These are phyloP conservation scores for Aspergillus spinulosporus DNA, from an alignment of 2,329 filamentous ascomycete species.

Conservation along the genomic window DNA sequence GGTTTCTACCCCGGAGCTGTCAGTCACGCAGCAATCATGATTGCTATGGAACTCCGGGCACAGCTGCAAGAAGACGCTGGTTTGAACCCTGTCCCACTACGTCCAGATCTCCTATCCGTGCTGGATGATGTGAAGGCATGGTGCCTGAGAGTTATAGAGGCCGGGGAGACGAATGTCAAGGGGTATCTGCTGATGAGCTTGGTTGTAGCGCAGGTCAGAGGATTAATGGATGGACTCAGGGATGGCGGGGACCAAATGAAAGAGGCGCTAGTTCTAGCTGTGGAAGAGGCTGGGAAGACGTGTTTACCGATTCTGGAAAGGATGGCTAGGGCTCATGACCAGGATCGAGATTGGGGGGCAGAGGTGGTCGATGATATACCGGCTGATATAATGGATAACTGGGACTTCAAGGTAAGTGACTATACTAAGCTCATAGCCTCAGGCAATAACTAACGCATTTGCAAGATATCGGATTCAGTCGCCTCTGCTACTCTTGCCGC, in stretches of 20 bases:
- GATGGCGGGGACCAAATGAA: constrained; percentile 28
- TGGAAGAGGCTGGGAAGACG: constrained; percentile 33
- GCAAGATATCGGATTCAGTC: constrained; percentile 28
- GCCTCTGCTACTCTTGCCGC: constrained; percentile 27
- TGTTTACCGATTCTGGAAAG: constrained; percentile 30
- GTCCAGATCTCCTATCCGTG: constrained; percentile 29
- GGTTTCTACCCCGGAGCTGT: constrained; percentile 26
- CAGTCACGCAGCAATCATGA: constrained; percentile 24
- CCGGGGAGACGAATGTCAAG: constrained; percentile 59
- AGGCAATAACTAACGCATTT: too few relatives aligned
- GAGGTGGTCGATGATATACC: constrained; percentile 23
- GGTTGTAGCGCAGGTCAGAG: constrained; percentile 46
- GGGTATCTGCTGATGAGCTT: constrained; percentile 49
- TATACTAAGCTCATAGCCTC: too few relatives aligned
- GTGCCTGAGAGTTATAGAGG: constrained; percentile 43
- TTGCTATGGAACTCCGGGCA: constrained; percentile 27
- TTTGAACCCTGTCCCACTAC: constrained; percentile 26
- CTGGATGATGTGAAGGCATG: constrained; percentile 47
- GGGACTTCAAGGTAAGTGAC: constrained; percentile 45
- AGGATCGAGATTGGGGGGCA: constrained; percentile 4
- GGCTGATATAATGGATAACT: constrained; percentile 36
- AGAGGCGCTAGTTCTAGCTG: constrained; percentile 38
- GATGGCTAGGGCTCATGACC: constrained; percentile 15
- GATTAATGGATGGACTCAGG: constrained; percentile 3
- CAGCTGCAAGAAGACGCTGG: constrained; percentile 31